Conservation (phyloP, 2,329 filamentous ascomycete species). For the Fusarium concolor region DNA sequence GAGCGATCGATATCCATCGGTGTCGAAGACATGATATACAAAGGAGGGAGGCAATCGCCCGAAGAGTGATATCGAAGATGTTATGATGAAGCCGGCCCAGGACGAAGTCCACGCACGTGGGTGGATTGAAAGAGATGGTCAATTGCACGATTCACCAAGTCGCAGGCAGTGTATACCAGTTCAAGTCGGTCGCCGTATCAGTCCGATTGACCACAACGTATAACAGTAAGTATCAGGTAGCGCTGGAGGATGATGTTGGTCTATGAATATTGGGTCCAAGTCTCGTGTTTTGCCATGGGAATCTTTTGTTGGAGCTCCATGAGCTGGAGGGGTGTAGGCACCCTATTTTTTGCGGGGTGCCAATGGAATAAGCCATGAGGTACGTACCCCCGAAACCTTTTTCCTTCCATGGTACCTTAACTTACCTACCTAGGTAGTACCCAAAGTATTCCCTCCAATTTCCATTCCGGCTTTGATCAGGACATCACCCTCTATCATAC, state of each 20-base stretch:
- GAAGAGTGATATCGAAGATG: background rate
- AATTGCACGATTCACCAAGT: constrained; percentile 2
- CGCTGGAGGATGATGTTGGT: background rate
- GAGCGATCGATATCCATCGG: constrained; percentile 68
- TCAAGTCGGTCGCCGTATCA: background rate
- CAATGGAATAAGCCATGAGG: background rate
- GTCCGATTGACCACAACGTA: background rate
- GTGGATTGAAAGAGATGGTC: background rate
- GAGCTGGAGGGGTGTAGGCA: constrained; percentile 39
- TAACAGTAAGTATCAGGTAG: background rate
- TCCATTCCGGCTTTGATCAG: no score
- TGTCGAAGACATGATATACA: constrained; percentile 60
- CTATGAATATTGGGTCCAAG: constrained; percentile 9
- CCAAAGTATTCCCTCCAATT: no score
- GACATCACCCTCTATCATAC: background rate
- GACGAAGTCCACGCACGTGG: constrained; percentile 12
- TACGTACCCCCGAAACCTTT: constrained; percentile 5
- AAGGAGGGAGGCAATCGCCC: background rate
- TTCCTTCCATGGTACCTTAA: no score
- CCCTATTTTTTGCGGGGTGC: constrained; percentile 32
- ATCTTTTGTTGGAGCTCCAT: constrained; percentile 30
- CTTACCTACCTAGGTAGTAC: no score
- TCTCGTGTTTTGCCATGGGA: constrained; percentile 30
- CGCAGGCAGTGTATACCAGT: background rate
- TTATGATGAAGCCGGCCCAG: background rate